Evolutionary conservation across 768 basidiomycete genomes (phyloP).

Genomic region (Tephrocybe sp.): DNA sequence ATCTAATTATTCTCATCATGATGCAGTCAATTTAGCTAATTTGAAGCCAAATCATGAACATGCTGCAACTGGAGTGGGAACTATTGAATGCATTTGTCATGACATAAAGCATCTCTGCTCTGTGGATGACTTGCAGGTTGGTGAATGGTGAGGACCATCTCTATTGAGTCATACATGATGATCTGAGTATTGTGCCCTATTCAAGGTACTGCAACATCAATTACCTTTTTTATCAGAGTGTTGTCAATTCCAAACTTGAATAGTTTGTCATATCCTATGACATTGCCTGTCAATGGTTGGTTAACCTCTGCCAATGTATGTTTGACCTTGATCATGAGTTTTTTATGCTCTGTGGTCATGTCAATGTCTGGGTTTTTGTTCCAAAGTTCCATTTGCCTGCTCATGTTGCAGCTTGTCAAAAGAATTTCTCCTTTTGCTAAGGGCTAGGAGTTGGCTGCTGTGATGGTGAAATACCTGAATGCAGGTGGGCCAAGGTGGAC

Average conservation of each 20-base stretch:
- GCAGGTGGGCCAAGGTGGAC: slow-evolving; percentile 29
- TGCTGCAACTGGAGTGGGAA: slow-evolving; percentile 25
- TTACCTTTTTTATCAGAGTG: slow-evolving; percentile 27
- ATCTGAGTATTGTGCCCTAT: background rate
- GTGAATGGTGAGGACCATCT: slow-evolving; percentile 32
- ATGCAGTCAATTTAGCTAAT: slow-evolving; percentile 26
- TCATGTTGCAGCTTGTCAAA: slow-evolving; percentile 23
- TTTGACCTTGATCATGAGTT: slow-evolving; percentile 3
- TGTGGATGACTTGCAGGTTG: slow-evolving; percentile 29
- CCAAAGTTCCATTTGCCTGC: slow-evolving; percentile 28
- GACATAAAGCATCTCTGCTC: slow-evolving; percentile 25
- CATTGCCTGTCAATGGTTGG: background rate
- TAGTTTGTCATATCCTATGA: background rate
- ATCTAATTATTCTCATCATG: slow-evolving; percentile 27
- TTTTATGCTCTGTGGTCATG: background rate
- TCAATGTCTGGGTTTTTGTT: slow-evolving; percentile 17
- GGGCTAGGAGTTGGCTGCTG: slow-evolving; percentile 24
- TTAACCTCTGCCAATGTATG: slow-evolving; percentile 11
- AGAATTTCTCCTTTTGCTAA: slow-evolving; percentile 21
- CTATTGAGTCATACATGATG: background rate
- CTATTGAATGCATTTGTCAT: slow-evolving; percentile 28
- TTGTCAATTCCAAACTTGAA: slow-evolving; percentile 6
- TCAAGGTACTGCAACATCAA: slow-evolving; percentile 37
- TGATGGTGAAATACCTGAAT: slow-evolving; percentile 34
- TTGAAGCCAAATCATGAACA: slow-evolving; percentile 18